phyloP scores from a whole-genome alignment of 2,329 filamentous ascomycete species.

The Colletotrichum plurivorum region DNA sequence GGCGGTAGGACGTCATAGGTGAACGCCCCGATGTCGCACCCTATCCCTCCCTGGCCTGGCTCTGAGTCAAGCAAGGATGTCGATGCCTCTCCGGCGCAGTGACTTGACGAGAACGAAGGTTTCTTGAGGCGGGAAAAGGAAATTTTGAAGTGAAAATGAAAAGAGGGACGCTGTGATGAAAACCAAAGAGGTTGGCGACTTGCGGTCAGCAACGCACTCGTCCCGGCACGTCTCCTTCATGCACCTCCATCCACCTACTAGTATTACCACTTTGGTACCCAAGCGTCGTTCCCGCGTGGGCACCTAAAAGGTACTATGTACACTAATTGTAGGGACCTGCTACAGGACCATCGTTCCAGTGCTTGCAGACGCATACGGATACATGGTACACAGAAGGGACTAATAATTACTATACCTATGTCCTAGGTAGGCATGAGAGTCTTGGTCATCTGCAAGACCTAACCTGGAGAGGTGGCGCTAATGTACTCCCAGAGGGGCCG shows the following conservation, averaged over 20 bases:
- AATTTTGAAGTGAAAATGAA: constrained; percentile 1
- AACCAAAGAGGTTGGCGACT: constrained; percentile 23
- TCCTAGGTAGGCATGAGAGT: too few species aligned
- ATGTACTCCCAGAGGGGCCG: constrained; percentile 14
- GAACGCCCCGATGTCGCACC: constrained; percentile 32
- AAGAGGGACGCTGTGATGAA: constrained; percentile 3
- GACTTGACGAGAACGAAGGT: constrained; percentile 26
- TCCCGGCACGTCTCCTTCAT: constrained; percentile 14
- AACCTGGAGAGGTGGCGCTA: constrained; percentile 14
- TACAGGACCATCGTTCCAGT: too few species aligned
- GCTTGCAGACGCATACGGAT: too few species aligned
- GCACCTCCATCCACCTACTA: not conserved
- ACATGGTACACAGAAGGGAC: too few species aligned
- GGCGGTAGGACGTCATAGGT: constrained; percentile 38
- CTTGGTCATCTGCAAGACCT: constrained; percentile 26
- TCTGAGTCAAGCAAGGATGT: constrained; percentile 36
- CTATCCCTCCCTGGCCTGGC: constrained; percentile 30
- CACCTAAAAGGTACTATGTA: too few species aligned
- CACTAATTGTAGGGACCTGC: too few species aligned
- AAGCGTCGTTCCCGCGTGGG: too few species aligned
- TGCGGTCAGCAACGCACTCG: constrained; percentile 32
- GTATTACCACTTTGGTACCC: too few species aligned
- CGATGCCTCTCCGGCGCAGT: constrained; percentile 19
- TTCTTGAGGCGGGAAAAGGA: constrained; percentile 3
- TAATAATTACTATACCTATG: too few species aligned